phyloP scores from a whole-genome alignment of 495 filamentous ascomycete species.

The Lophiotrema nucula region DNA sequence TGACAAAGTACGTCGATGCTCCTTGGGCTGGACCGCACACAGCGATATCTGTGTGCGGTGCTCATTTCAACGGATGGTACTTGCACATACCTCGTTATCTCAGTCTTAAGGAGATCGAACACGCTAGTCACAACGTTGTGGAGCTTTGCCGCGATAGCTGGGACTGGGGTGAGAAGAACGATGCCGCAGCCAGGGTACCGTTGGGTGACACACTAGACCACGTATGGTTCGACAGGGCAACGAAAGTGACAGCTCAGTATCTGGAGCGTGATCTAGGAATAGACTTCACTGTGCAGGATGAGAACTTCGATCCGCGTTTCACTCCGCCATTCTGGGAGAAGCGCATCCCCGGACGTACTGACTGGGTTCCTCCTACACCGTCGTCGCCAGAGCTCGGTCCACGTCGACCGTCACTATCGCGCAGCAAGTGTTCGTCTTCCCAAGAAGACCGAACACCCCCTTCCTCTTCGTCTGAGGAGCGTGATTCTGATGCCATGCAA shows the following conservation, averaged over 20 bases:
- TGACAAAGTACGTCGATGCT: neutral
- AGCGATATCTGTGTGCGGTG: neutral
- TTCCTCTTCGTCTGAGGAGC: no score
- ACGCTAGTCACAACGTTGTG: neutral
- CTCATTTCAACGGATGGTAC: neutral
- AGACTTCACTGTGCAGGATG: neutral
- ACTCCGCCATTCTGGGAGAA: no score
- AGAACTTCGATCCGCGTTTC: no score
- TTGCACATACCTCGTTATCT: neutral
- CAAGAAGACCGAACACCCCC: no score
- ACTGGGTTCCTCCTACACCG: no score
- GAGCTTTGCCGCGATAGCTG: neutral
- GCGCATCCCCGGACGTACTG: no score
- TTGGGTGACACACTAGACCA: neutral
- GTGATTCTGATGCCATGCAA: no score
- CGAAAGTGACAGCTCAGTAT: neutral
- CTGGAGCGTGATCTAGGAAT: neutral
- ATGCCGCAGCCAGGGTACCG: neutral
- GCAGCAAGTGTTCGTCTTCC: no score
- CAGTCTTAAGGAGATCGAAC: neutral
- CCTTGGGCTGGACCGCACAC: neutral
- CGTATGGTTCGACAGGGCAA: neutral
- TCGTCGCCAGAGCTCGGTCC: no score
- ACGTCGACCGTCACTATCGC: no score
- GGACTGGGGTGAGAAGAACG: neutral